Evolutionary conservation across 768 basidiomycete genomes (phyloP).

Genomic region (Trametes cubensis): DNA sequence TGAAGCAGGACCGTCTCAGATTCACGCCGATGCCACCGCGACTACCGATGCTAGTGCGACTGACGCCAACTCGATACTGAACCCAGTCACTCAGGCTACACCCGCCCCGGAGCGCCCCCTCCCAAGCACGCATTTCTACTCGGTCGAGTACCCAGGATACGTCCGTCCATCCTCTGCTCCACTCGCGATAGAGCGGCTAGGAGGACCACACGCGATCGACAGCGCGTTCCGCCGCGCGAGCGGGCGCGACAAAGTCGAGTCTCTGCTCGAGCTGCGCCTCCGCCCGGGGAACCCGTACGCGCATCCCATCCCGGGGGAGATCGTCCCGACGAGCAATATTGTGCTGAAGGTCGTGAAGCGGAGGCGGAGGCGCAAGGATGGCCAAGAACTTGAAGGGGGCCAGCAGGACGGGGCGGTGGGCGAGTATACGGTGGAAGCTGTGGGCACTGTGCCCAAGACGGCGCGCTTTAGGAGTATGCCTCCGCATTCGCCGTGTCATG

Average conservation of each 20-base stretch:
- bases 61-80: conserved; percentile 6
- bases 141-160: conserved; percentile 91
- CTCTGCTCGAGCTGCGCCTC: conserved; percentile 76
- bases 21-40: neutral
- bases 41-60: neutral
- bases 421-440: conserved; percentile 72
- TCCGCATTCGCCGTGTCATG: neutral
- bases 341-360: conserved; percentile 82
- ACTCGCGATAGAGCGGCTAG: conserved; percentile 63
- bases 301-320: conserved; percentile 83
- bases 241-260: conserved; percentile 52
- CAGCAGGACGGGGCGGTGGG: conserved; percentile 46
- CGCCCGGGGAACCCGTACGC: conserved; percentile 75
- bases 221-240: conserved; percentile 73
- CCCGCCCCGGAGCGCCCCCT: conserved; percentile 48
- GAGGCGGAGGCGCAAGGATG: conserved; percentile 48
- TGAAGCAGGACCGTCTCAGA: conserved; percentile 15
- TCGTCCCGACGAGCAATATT: conserved; percentile 77
- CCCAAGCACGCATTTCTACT: conserved; percentile 65
- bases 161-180: conserved; percentile 64
- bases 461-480: conserved; percentile 86
- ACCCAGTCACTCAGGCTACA: conserved; percentile 2
- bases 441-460: conserved; percentile 80
- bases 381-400: conserved; percentile 24
- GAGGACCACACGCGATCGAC: conserved; percentile 71